Conservation (phyloP, 805 yeast species). For the Hanseniaspora hatyaiensis region DNA sequence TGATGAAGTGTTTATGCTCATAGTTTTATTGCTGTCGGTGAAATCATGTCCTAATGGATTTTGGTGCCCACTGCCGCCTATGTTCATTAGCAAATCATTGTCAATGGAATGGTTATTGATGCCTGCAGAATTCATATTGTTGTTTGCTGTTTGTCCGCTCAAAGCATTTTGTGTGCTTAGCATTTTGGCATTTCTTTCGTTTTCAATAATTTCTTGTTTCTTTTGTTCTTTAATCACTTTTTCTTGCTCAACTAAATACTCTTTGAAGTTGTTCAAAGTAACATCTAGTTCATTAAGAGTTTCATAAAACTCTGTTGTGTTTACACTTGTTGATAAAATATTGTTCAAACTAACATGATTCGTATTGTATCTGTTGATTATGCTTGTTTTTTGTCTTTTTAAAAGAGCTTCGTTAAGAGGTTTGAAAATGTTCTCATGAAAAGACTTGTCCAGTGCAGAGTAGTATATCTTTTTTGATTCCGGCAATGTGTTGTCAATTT, state of each 20-base stretch:
- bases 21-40: no score
- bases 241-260: not conserved
- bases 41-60: no score
- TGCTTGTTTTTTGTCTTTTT: conserved; percentile 6
- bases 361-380: conserved; percentile 12
- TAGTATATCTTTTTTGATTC: conserved; percentile 10
- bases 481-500: conserved; percentile 10
- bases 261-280: conserved; percentile 7
- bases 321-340: not conserved
- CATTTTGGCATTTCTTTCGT: not conserved
- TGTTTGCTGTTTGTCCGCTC: not conserved
- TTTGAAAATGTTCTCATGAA: conserved; percentile 13
- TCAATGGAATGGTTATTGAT: not conserved
- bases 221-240: not conserved
- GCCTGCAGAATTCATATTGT: not conserved
- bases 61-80: conserved; percentile 3
- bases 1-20: not conserved
- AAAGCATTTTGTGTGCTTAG: not conserved
- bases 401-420: conserved; percentile 8
- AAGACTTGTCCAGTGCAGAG: conserved; percentile 8
- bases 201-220: conserved; percentile 9
- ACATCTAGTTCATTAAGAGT: conserved; percentile 9
- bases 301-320: conserved; percentile 9
- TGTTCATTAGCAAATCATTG: not conserved
- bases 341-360: not conserved